These are phyloP conservation scores for Afroboletus lepidellus DNA, from an alignment of 1,284 basidiomycete species.

Conservation along the genomic window DNA sequence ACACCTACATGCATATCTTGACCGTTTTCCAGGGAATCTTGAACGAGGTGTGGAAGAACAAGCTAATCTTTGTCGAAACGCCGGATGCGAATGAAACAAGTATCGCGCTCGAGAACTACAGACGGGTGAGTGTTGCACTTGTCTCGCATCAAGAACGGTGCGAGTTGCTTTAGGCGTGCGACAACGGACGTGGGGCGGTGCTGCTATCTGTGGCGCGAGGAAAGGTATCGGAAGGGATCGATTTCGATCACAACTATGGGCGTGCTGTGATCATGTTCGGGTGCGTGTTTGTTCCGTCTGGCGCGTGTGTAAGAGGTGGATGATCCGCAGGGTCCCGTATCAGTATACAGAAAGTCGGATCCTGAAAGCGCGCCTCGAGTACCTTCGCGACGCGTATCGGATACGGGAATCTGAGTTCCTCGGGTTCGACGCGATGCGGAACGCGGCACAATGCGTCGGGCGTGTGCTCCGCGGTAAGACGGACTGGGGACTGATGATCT, in stretches of 20 bases:
- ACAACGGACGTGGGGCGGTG: constrained; percentile 97
- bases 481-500: constrained; percentile 99
- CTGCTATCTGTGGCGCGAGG: constrained; percentile 96
- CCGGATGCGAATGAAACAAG: constrained; percentile 99
- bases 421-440: constrained; percentile 99
- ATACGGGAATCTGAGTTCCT: constrained; percentile 98
- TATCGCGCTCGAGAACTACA: constrained; percentile 96
- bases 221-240: constrained; percentile 99
- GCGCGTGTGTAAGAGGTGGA: neutral
- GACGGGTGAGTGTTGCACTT: constrained; percentile 59
- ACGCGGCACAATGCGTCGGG: constrained; percentile 98
- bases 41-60: constrained; percentile 99
- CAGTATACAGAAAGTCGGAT: constrained; percentile 99
- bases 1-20: neutral
- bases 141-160: neutral
- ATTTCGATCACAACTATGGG: constrained; percentile 99
- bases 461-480: constrained; percentile 98
- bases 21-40: constrained; percentile 77
- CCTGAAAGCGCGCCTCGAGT: constrained; percentile 95
- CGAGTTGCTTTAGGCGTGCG: constrained; percentile 73
- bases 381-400: constrained; percentile 96
- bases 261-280: constrained; percentile 99
- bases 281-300: constrained; percentile 43
- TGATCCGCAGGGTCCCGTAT: constrained; percentile 77
- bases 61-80: constrained; percentile 99